Percentiles rank a stretch among this genome's conserved stretches.
Evolutionary conservation across 2,329 filamentous ascomycete species (phyloP).

Genomic region (Diaporthe australafricana): DNA sequence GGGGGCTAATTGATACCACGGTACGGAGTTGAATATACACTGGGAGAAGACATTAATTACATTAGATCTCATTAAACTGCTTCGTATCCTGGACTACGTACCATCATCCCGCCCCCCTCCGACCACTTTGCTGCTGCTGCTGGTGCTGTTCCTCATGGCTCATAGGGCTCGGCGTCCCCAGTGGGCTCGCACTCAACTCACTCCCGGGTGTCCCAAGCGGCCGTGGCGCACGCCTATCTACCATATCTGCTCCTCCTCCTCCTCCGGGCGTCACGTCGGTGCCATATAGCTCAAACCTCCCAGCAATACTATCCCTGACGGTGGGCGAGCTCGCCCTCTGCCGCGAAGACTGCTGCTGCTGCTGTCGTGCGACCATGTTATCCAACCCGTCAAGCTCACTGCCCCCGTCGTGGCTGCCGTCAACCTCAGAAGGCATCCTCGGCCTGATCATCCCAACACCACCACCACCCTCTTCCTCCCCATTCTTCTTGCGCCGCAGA

Average conservation of each 20-base stretch:
- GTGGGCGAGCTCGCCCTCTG: constrained; percentile 30
- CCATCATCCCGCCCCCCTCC: not conserved
- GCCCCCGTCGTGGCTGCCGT: constrained; percentile 18
- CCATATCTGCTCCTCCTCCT: not conserved
- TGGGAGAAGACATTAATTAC: not conserved
- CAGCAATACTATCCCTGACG: constrained; percentile 44
- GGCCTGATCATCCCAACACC: not conserved
- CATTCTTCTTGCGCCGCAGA: constrained; percentile 15
- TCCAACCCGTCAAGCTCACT: constrained; percentile 23
- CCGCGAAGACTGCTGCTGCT: constrained; percentile 39
- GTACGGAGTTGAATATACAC: constrained; percentile 12
- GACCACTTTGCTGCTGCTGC: not conserved
- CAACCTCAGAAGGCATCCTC: not conserved
- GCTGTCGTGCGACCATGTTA: constrained; percentile 32
- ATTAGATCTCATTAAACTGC: not conserved
- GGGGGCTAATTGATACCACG: constrained; percentile 14
- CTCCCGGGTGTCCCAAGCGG: constrained; percentile 34
- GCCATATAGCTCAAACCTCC: constrained; percentile 59
- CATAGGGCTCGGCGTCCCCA: constrained; percentile 35
- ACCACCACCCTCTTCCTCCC: not conserved
- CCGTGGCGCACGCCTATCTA: constrained; percentile 17
- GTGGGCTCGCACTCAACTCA: constrained; percentile 31
- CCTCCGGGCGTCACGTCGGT: not conserved
- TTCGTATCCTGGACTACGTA: not conserved
- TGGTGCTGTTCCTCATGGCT: constrained; percentile 25